Base-by-base conservation (phyloP, 306 rosid species). In the Vigna mungo region DNA sequence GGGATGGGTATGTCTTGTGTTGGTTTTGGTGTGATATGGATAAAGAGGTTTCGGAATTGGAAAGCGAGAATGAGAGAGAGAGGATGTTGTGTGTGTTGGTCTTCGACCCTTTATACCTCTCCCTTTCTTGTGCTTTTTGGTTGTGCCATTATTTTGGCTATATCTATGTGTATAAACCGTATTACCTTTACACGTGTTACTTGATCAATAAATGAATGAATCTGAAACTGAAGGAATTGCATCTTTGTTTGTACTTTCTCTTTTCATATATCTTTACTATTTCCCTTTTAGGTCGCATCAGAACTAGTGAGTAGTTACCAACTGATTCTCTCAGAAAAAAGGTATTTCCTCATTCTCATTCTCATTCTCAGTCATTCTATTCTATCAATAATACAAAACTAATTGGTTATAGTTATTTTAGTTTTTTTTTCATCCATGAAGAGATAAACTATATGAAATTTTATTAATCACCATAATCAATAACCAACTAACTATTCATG, bases 41-140 rank as follows among this genome's bases (percentile, higher is more conserved):
- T 49, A 75, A 75, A 58, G 39, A 44, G 66, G 58, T 10, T 36
- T 23, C 48, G 32, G 9, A 49, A 49, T 41, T 25, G 58, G 51
- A 39, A 25, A 17, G 5, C 4, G 27, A 18, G 51, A 23, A 36
- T 16, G 48, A 34, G 39, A 39, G 11, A 39, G 68, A 34, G 7
- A 15, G 68, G 1, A 2, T 2, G 32, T 4, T 9, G 46, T 9
- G 1, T 7, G 4, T 7, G 17, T 25, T 60, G 20, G 1, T 30
- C n/a, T 37, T 64, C 30, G 70, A 64, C 30, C 16, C 27, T 17
- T 64, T 37, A 64, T 37, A 64, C 48, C 70, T 64, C 27, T 63
- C 30, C 4, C 30, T 9, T 1, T n/a, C 49, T 62, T 6, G 17
- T 62, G 25, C 36, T 56, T 25, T 15, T 61, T 2, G n/a, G 1